Evolutionary conservation across 2,329 filamentous ascomycete genomes (phyloP), one percentile per base, ranked within the genome.

Genomic region (Davidsoniella neocaledoniae): DNA sequence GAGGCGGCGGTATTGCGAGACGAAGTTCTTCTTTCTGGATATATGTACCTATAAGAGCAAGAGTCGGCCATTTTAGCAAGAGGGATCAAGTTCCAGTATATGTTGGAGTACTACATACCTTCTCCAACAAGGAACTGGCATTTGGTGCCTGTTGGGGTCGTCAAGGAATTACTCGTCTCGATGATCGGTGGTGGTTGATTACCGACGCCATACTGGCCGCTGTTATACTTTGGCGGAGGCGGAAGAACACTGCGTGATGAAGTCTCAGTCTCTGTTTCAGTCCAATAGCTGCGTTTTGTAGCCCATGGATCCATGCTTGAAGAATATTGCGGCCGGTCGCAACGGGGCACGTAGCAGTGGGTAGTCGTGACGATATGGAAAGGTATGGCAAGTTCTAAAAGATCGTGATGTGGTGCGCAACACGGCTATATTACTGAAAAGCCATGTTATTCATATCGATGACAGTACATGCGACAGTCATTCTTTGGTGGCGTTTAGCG

Each of bases 111-210:
- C 14, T 23, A 45, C 47, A 14, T 67, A 85, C 87, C 91, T 78
- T 98, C 91, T 64, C 90, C 91, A 44, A 90, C 87, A 41, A 94
- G 79, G 57, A 98, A 81, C 62, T 93, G 85, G 65, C 86, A 86
- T 58, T 94, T 88, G 21, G 84, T 76, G 4, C 85, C 85, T 36
- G 79, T 78, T 21, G 86, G 90, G 58, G 84, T 83, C 51, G 77
- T 78, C 54, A 98, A 69, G 38, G 79, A 82, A 62, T 96, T 98
- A 66, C 91, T 94, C 49, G 90, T 95, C 72, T 98, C 91, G 60
- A 94, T 82, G 64, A 94, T 77, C 37, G 83, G 81, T 37, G 77
- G 71, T 7, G 46, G 41, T 21, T 36, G 33, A 9, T 17, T 36
- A 10, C 81, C 74, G 56, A 77, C 77, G 57, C 81, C 80, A 68